These are phyloP conservation scores for Avena sativa DNA, from an alignment of 176 grass and related monocot genomes.

Conservation along the genomic window DNA sequence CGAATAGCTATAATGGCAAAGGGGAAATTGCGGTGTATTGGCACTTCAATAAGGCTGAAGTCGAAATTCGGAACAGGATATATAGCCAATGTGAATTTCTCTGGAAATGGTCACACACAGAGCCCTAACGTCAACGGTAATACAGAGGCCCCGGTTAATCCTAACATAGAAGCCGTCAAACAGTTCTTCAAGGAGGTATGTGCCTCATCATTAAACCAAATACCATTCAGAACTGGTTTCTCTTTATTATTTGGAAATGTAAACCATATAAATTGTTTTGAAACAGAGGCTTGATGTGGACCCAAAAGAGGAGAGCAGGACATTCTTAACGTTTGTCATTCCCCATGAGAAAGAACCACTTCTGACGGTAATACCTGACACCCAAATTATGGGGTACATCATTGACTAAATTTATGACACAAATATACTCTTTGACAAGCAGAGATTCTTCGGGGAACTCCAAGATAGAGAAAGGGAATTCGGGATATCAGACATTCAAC, in stretches of 20 bases:
- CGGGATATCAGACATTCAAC: conserved; percentile 92
- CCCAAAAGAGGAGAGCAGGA: conserved; percentile 85
- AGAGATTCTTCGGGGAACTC: conserved; percentile 87
- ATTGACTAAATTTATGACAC: conserved; percentile 21
- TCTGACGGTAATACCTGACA: conserved; percentile 68
- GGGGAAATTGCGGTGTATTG: conserved; percentile 89
- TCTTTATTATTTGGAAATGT: conserved; percentile 9
- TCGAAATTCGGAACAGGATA: conserved; percentile 96
- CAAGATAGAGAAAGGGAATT: conserved; percentile 89
- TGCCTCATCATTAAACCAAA: conserved; percentile 26
- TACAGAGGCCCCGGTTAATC: conserved; percentile 31
- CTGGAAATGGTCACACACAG: conserved; percentile 53
- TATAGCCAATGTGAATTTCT: conserved; percentile 88
- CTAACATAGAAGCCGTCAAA: conserved; percentile 75
- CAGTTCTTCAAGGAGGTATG: conserved; percentile 88
- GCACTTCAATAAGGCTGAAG: conserved; percentile 93
- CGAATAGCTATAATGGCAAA: conserved; percentile 98
- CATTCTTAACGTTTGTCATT: conserved; percentile 94
- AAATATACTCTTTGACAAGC: conserved; percentile 31
- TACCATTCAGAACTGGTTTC: neutral
- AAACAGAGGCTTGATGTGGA: conserved; percentile 65
- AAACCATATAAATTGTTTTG: conserved; percentile 30
- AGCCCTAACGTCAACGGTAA: conserved; percentile 51
- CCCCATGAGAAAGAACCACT: conserved; percentile 82
- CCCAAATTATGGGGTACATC: neutral